Evolutionary conservation across 1,284 basidiomycete genomes (phyloP).

Genomic region (Mycena sp.): DNA sequence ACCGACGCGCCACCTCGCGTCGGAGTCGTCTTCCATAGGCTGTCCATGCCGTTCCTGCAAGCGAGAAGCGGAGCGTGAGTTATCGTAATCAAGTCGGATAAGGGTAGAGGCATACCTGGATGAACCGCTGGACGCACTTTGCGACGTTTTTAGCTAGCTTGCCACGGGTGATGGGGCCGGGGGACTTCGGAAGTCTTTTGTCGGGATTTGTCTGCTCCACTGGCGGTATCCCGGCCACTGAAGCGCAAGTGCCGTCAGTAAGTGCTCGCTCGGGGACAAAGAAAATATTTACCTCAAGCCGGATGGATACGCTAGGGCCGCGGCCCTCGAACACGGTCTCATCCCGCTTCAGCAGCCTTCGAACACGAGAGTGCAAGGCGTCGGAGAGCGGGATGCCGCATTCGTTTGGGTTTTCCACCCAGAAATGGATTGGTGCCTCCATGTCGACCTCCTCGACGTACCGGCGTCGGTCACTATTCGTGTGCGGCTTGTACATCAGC

Average conservation of each 20-base stretch:
- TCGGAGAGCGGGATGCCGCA: slow-evolving; percentile 68
- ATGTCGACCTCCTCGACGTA: slow-evolving; percentile 76
- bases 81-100: background rate
- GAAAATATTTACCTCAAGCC: slow-evolving; percentile 62
- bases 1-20: slow-evolving; percentile 70
- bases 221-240: slow-evolving; percentile 82
- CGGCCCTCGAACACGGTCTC: slow-evolving; percentile 71
- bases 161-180: slow-evolving; percentile 71
- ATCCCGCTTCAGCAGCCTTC: slow-evolving; percentile 58
- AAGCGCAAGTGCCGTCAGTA: slow-evolving; percentile 23
- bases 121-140: slow-evolving; percentile 68
- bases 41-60: slow-evolving; percentile 57
- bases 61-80: slow-evolving; percentile 20
- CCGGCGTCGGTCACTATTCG: slow-evolving; percentile 74
- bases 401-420: slow-evolving; percentile 56
- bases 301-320: slow-evolving; percentile 80
- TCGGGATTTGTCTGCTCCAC: slow-evolving; percentile 83
- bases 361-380: slow-evolving; percentile 55
- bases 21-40: slow-evolving; percentile 66
- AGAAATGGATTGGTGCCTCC: slow-evolving; percentile 71
- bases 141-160: slow-evolving; percentile 76
- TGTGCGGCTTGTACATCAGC: slow-evolving; percentile 74
- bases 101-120: slow-evolving; percentile 47
- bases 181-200: slow-evolving; percentile 77
- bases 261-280: slow-evolving; percentile 10